Evolutionary conservation across 129 eudicot species (phyloP).

Genomic region (Helianthus annuus): DNA sequence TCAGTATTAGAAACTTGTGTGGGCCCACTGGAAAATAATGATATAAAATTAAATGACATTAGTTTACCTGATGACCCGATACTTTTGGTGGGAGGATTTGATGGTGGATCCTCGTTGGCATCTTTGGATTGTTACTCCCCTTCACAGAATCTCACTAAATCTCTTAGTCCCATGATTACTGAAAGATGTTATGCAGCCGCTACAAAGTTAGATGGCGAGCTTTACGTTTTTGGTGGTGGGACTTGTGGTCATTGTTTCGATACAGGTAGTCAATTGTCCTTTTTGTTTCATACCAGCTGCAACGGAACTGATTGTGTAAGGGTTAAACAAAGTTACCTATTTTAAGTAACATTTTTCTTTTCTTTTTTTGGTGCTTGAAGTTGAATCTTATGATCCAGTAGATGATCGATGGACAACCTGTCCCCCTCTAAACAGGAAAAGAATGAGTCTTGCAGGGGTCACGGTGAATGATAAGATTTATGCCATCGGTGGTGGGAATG

Average conservation of each 20-base stretch:
- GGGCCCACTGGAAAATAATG: conserved; percentile 12
- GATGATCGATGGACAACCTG: conserved; percentile 55
- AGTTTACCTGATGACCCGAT: conserved; percentile 41
- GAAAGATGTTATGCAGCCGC: conserved; percentile 58
- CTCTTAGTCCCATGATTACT: conserved; percentile 60
- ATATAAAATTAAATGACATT: conserved; percentile 19
- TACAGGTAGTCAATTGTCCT: conserved; percentile 50
- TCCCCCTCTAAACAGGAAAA: conserved; percentile 55
- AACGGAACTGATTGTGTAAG: neutral
- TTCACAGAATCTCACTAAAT: conserved; percentile 36
- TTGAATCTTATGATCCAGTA: conserved; percentile 62
- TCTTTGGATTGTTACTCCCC: conserved; percentile 68
- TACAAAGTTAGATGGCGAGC: conserved; percentile 55
- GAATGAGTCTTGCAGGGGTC: conserved; percentile 76
- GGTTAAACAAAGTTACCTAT: neutral
- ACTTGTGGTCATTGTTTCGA: conserved; percentile 55
- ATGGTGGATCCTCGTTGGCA: conserved; percentile 65
- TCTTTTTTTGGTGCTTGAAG: conserved; percentile 31
- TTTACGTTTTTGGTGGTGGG: conserved; percentile 86
- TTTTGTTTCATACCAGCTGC: neutral
- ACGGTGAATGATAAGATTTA: conserved; percentile 57
- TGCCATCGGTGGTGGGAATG: conserved; percentile 83
- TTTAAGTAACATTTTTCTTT: conserved; percentile 4
- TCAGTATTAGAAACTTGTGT: conserved; percentile 21
- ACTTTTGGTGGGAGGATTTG: conserved; percentile 69